phyloP scores from a whole-genome alignment of 805 yeast genomes.

The Huiozyma sinensis region DNA sequence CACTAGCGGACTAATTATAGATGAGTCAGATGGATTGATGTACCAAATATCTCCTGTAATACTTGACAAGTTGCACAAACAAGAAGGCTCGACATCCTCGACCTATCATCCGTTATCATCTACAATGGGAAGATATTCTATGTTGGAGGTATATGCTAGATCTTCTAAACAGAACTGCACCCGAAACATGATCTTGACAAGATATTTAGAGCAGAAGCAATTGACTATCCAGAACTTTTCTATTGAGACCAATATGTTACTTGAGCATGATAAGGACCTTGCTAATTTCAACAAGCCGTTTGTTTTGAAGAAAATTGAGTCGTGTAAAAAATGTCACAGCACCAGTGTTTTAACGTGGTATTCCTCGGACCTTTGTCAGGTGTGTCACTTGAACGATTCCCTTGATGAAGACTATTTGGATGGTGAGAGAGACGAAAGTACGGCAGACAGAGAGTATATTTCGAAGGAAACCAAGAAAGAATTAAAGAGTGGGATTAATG shows the following conservation, averaged over 20 bases:
- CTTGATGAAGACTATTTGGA: too few relatives aligned
- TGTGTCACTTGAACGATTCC: constrained; percentile 8
- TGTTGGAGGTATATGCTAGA: constrained; percentile 7
- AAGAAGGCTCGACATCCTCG: background rate
- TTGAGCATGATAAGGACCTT: background rate
- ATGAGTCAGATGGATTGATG: background rate
- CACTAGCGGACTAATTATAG: background rate
- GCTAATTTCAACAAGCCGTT: background rate
- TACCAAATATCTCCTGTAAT: constrained; percentile 7
- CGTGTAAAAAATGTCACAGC: constrained; percentile 12
- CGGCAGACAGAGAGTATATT: too few relatives aligned
- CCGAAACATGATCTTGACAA: constrained; percentile 3
- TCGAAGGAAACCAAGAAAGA: too few relatives aligned
- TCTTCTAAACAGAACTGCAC: constrained; percentile 4
- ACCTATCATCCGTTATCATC: constrained; percentile 3
- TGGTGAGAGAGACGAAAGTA: too few relatives aligned
- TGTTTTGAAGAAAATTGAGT: background rate
- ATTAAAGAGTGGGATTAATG: too few relatives aligned
- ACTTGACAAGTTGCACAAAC: constrained; percentile 6
- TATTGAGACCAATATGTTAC: background rate
- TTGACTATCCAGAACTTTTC: background rate
- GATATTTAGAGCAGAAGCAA: constrained; percentile 7
- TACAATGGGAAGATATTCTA: background rate
- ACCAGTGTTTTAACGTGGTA: constrained; percentile 15
- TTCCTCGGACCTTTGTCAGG: constrained; percentile 9